phyloP scores from a whole-genome alignment of 139 green algal genomes.

The Chlamydomonas schloesseri region DNA sequence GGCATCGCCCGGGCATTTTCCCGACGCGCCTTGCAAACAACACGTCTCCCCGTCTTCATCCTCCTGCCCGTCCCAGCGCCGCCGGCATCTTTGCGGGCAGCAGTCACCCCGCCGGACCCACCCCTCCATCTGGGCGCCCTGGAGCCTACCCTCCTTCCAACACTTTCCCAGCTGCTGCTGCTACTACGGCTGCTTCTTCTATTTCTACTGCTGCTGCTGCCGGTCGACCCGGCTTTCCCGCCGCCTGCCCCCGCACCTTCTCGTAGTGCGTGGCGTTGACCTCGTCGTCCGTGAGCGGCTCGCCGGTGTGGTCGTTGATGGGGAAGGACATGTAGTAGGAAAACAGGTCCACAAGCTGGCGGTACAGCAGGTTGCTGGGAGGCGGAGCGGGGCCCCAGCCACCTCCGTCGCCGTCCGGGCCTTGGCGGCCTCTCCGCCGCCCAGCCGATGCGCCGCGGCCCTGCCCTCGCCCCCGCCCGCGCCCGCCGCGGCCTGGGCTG shows the following conservation, averaged over 20 bases:
- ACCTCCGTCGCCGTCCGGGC: not conserved
- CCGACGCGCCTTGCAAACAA: too few species aligned
- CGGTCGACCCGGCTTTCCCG: too few species aligned
- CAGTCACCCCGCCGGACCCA: too few species aligned
- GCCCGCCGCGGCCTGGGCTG: not conserved
- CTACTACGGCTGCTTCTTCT: too few species aligned
- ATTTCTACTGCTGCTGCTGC: too few species aligned
- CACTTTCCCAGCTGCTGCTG: too few species aligned
- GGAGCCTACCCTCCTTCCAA: too few species aligned
- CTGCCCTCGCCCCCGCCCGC: not conserved
- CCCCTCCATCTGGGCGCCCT: too few species aligned
- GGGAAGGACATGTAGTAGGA: slow-evolving; percentile 92
- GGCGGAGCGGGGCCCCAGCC: not conserved
- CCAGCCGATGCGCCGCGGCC: not conserved
- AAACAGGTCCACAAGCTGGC: slow-evolving; percentile 91
- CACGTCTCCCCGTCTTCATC: too few species aligned
- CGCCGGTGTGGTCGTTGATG: slow-evolving; percentile 95
- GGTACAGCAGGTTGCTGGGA: slow-evolving; percentile 67
- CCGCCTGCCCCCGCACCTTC: slow-evolving; percentile 51
- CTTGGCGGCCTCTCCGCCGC: not conserved
- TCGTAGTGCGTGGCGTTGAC: slow-evolving; percentile 81
- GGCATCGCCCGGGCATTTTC: too few species aligned
- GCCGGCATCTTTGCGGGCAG: too few species aligned
- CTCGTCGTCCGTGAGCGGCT: slow-evolving; percentile 89
- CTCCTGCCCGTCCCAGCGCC: too few species aligned